Conservation (phyloP, 345 rosid genomes). For the Populus ilicifolia region DNA sequence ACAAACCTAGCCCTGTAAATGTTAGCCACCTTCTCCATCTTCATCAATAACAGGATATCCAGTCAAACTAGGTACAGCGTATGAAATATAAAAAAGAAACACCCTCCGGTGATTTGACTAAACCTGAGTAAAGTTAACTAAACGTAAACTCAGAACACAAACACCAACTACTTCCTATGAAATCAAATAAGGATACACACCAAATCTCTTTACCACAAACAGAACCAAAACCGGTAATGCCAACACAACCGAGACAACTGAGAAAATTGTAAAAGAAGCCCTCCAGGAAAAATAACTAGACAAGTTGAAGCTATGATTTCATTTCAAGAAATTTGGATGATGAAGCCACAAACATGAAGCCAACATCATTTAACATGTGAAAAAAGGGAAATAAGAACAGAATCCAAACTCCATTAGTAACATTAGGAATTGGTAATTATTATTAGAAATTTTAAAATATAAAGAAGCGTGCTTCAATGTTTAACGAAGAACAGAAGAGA, state of each 20-base stretch:
- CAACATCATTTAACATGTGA: background rate
- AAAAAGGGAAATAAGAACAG: background rate
- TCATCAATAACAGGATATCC: slow-evolving; percentile 22
- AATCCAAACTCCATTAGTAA: background rate
- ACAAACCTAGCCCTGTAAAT: slow-evolving; percentile 52
- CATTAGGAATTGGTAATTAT: too few relatives aligned
- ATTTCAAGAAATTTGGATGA: background rate
- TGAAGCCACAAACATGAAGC: background rate
- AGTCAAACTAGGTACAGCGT: background rate
- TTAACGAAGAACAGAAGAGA: slow-evolving; percentile 2
- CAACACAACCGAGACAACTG: background rate
- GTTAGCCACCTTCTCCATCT: slow-evolving; percentile 61
- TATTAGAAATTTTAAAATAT: background rate
- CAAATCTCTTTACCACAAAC: background rate
- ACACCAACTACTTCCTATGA: background rate
- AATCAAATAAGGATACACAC: background rate
- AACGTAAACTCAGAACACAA: background rate
- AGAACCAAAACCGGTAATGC: background rate
- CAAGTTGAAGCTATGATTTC: background rate
- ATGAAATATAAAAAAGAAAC: background rate
- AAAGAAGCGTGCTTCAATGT: background rate
- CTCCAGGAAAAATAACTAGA: background rate
- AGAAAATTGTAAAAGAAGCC: background rate
- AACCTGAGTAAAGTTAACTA: background rate
- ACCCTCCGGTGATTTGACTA: background rate